Base-by-base conservation (phyloP, 345 rosid genomes). In the Dipteronia dyeriana region DNA sequence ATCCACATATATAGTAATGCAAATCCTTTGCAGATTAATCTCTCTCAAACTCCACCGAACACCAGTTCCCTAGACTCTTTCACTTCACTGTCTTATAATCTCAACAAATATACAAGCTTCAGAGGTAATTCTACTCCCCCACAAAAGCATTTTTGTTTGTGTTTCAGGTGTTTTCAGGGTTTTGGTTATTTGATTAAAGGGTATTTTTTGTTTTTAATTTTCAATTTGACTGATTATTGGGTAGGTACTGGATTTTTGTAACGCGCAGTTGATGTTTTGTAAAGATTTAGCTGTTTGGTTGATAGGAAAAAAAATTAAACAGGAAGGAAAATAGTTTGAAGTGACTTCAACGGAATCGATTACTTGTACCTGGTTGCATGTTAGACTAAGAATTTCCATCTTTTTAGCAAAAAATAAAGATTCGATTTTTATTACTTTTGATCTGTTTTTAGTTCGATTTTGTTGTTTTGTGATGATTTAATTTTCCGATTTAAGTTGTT, bases 271-370 rank as follows among this genome's bases (percentile, higher is more conserved):
- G 45, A 10, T 45, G 49, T 45, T 45, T 43, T 7, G 57, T 34
- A 23, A 29, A 34, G 45, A 65, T 29, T 31, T 17, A 13, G 47
- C 20, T 64, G 62, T 75, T 64, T 75, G 70, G 60, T 74, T 64
- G 70, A 29, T 49, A 20, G n/a, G 26, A n/a, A 31, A 4, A 34
- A 4, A 34, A 49, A 4, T 1, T 19, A 26, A 60, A 39, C 17
- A 20, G 16, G 3, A 14, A 73, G 9, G 49, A 45, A 45, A 45
- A 45, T 10, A 45, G 49, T 45, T 45, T 45, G 49, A 10, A 45
- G 49, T 45, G 49, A 73, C 13, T 10, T 23, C 7, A 10, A 5
- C 6, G 16, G 9, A 51, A 19, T 9, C 23, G 2, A 7, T 8
- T 53, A 19, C 14, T 69, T 69, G 9, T 45, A 10, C 49, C 3